Percentiles rank a stretch among this genome's conserved stretches.
phyloP scores from a whole-genome alignment of 768 basidiomycete species.

The Mycena pura region DNA sequence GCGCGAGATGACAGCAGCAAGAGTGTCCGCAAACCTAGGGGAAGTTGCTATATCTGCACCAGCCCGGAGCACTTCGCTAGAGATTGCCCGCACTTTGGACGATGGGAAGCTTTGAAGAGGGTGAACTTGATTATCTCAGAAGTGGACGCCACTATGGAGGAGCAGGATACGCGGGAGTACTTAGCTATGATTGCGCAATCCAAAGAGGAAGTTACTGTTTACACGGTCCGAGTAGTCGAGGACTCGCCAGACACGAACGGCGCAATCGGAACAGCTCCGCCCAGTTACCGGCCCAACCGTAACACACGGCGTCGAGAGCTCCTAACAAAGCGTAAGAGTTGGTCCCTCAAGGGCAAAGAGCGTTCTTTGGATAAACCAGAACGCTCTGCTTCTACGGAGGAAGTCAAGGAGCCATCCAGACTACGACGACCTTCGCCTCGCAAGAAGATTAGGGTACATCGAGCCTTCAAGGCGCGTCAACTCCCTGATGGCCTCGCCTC shows the following conservation, averaged over 20 bases:
- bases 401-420: neutral
- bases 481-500: slow-evolving; percentile 1
- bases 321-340: neutral
- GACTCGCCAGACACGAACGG: neutral
- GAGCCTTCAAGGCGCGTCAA: slow-evolving; percentile 29
- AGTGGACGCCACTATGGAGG: neutral
- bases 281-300: neutral
- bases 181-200: slow-evolving; percentile 26
- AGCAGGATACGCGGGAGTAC: slow-evolving; percentile 10
- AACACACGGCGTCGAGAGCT: neutral
- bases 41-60: slow-evolving; percentile 27
- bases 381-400: neutral
- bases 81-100: slow-evolving; percentile 25
- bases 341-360: neutral
- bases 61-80: slow-evolving; percentile 16
- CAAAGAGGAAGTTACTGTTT: slow-evolving; percentile 9
- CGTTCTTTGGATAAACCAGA: neutral
- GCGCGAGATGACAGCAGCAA: neutral
- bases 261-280: neutral
- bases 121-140: slow-evolving; percentile 21
- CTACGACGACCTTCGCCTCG: slow-evolving; percentile 13
- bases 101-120: slow-evolving; percentile 1
- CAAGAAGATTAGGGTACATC: neutral
- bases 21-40: slow-evolving; percentile 9
- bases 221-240: neutral